Base-by-base conservation (phyloP, 2,329 filamentous ascomycete species). In the Corinectria fuckeliana region DNA sequence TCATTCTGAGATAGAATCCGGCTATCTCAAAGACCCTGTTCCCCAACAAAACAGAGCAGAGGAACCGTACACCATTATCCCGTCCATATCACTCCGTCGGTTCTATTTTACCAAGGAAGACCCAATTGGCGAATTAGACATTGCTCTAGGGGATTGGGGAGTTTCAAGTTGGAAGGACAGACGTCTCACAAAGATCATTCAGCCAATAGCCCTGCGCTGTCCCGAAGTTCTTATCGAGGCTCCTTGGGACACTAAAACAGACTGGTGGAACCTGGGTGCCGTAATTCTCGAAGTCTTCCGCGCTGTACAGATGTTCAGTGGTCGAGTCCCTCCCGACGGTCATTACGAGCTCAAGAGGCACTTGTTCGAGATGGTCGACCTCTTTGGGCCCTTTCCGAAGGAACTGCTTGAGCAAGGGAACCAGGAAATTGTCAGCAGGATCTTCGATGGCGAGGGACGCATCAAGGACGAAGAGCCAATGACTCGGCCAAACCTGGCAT, bases 181-280 rank as follows among this genome's bases (percentile, higher is more conserved):
- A 4, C 68, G 69, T 30, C 58, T 71, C 2, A 54, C 36, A 4
- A 58, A 70, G 16, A 26, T 34, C 3, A 71, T 72, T 18, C 66
- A 71, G 39, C 65, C 69, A 0, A 53, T 65, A 0, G 60, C 59
- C 3, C 64, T 72, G 4, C 64, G 64, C 10, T 57, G 68, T 3
- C 69, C 68, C 0, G 68, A 71, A 50, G 69, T 70, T 5, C 50
- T 70, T 3, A 61, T 71, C 4, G 56, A 60, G 5, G 65, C 65
- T 10, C 53, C 57, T 3, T 71, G 66, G 68, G 59, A 65, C 39
- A 11, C 45, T 2, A 51, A 44, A 2, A 49, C 57, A 2, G 65
- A 70, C 45, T 62, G 60, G 50, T 71, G 66, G 66, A 71, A 68
- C 26, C 58, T 71, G 0, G 66, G 69, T 10, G 44, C 59, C 4